Evolutionary conservation across 2,329 filamentous ascomycete species (phyloP).

Genomic region (Fusarium falciforme): DNA sequence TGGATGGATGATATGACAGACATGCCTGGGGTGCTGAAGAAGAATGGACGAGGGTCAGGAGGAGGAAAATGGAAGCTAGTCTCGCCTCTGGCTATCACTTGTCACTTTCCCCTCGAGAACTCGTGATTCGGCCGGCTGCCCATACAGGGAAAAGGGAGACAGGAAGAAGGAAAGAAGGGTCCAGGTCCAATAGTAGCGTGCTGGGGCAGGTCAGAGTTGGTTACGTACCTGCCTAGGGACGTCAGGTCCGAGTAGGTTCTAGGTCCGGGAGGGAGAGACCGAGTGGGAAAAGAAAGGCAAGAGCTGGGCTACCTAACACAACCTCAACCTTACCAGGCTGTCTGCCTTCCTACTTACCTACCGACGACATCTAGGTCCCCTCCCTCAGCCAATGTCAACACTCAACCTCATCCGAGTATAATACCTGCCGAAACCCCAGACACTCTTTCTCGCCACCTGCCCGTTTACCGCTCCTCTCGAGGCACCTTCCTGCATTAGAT

Average conservation of each 20-base stretch:
- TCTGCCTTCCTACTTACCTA: background rate
- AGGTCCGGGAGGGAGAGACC: constrained; percentile 16
- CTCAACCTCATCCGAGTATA: constrained; percentile 17
- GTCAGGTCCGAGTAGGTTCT: background rate
- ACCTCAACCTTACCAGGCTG: background rate
- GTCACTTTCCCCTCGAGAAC: constrained; percentile 22
- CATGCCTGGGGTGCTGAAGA: constrained; percentile 24
- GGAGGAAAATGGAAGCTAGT: background rate
- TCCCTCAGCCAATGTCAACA: constrained; percentile 13
- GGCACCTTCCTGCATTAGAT: background rate
- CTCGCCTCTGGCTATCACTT: constrained; percentile 31
- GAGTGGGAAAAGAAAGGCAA: constrained; percentile 10
- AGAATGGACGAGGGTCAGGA: constrained; percentile 10
- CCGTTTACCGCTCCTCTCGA: background rate
- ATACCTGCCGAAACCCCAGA: constrained; percentile 11
- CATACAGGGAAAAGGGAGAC: constrained; percentile 18
- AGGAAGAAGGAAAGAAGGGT: constrained; percentile 14
- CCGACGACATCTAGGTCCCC: constrained; percentile 18
- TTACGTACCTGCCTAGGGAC: background rate
- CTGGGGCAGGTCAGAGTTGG: background rate
- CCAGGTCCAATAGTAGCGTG: constrained; percentile 10
- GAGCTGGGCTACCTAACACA: background rate
- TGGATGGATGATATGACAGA: constrained; percentile 18
- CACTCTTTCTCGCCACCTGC: constrained; percentile 1
- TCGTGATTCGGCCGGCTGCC: constrained; percentile 11